These are phyloP conservation scores for Diospyros kaki DNA, from an alignment of 148 eudicot species.

Conservation along the genomic window DNA sequence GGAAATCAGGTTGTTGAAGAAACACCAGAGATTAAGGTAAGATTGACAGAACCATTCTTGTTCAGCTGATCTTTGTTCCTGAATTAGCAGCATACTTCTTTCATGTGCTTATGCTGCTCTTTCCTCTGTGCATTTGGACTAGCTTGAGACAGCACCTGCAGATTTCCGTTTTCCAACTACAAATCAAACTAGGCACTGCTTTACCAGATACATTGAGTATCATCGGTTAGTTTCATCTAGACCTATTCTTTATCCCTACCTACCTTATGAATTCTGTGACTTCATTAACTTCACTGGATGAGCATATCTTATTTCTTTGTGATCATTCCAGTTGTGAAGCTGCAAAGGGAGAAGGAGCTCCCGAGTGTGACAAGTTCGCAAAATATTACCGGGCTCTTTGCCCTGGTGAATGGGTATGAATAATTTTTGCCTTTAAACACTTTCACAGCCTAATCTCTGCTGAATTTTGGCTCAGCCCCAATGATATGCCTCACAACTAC, in stretches of 20 bases:
- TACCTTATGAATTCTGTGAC: not conserved
- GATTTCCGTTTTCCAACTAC: conserved; percentile 97
- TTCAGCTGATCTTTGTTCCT: not conserved
- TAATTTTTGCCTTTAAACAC: not conserved
- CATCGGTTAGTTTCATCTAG: conserved; percentile 54
- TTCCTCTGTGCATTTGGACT: not conserved
- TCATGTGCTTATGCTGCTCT: conserved; percentile 11
- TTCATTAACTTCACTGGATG: too few relatives aligned
- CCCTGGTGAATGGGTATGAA: conserved; percentile 60
- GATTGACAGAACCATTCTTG: conserved; percentile 4
- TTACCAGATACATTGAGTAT: conserved; percentile 86
- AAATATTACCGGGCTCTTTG: conserved; percentile 59
- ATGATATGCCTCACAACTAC: too few relatives aligned
- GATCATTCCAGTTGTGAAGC: conserved; percentile 36
- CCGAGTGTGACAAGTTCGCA: conserved; percentile 53
- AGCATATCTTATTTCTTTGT: not conserved
- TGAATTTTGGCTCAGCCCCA: too few relatives aligned
- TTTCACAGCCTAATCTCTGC: not conserved
- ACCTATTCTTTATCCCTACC: too few relatives aligned
- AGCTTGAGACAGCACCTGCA: conserved; percentile 96
- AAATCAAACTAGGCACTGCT: conserved; percentile 93
- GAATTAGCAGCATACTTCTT: not conserved
- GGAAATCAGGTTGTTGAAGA: conserved; percentile 54
- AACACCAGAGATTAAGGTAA: conserved; percentile 68
- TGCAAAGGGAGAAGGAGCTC: conserved; percentile 53